phyloP scores from a whole-genome alignment of 192 early-diverging fungal genomes.

The Backusella liffmaniae region DNA sequence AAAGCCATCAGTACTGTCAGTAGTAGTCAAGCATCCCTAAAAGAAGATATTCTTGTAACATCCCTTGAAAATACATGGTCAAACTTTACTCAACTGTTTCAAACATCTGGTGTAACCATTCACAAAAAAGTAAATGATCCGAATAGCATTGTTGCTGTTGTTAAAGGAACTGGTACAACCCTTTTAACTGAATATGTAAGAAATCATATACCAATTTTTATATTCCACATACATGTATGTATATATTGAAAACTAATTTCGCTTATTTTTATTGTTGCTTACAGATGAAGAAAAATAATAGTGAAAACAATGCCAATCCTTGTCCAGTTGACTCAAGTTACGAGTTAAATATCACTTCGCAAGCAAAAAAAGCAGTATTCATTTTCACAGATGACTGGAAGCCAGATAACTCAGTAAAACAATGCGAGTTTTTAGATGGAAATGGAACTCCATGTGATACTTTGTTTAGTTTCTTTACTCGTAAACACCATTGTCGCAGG shows the following conservation, averaged over 20 bases:
- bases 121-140: background rate
- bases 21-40: background rate
- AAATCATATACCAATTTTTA: background rate
- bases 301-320: background rate
- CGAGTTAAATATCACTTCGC: background rate
- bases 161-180: background rate
- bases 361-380: background rate
- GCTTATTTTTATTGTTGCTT: background rate
- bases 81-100: conserved; percentile 3
- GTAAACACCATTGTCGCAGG: background rate
- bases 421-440: background rate
- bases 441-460: background rate
- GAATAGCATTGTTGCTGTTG: background rate
- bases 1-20: background rate
- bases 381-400: background rate
- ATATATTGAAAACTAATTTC: background rate
- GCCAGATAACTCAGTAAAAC: background rate
- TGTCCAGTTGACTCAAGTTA: background rate
- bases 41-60: background rate
- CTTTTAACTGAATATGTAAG: background rate
- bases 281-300: background rate
- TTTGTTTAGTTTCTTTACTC: background rate
- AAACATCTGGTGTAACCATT: background rate
- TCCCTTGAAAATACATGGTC: background rate
- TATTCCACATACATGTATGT: background rate